phyloP scores from a whole-genome alignment of 495 filamentous ascomycete genomes.

The Arthonia radiata region DNA sequence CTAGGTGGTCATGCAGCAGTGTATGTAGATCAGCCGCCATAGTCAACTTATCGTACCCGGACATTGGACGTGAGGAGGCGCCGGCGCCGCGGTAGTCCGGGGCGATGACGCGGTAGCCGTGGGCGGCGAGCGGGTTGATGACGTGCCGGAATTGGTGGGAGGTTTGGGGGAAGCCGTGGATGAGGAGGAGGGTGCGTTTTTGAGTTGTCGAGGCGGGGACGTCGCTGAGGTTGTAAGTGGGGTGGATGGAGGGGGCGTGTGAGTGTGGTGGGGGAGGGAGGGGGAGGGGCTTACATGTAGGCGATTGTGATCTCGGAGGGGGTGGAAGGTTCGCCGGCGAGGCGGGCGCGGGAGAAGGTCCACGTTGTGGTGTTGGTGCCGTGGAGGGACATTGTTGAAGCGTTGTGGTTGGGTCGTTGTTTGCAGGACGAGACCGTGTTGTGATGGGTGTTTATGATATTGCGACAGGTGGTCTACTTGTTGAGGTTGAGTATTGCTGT shows the following conservation, averaged over 20 bases:
- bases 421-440: too few relatives aligned
- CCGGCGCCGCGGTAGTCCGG: slow-evolving; percentile 24
- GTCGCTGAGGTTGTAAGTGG: too few relatives aligned
- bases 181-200: slow-evolving; percentile 8
- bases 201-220: not conserved
- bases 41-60: slow-evolving; percentile 15
- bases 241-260: too few relatives aligned
- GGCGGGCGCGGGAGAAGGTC: too few relatives aligned
- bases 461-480: too few relatives aligned
- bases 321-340: too few relatives aligned
- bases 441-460: too few relatives aligned
- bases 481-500: too few relatives aligned
- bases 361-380: too few relatives aligned
- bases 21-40: slow-evolving; percentile 13
- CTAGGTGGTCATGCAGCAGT: slow-evolving; percentile 9
- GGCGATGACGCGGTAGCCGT: slow-evolving; percentile 18
- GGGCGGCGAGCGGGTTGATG: slow-evolving; percentile 5
- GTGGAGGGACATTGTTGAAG: slow-evolving; percentile 21
- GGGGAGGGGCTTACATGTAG: too few relatives aligned
- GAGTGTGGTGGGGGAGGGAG: too few relatives aligned
- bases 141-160: slow-evolving; percentile 5
- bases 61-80: slow-evolving; percentile 14
- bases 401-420: slow-evolving; percentile 22
- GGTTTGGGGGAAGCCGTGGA: slow-evolving; percentile 5
- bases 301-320: too few relatives aligned